Evolutionary conservation across 1,284 basidiomycete genomes (phyloP).

Genomic region (Xerocomus nothofagi): DNA sequence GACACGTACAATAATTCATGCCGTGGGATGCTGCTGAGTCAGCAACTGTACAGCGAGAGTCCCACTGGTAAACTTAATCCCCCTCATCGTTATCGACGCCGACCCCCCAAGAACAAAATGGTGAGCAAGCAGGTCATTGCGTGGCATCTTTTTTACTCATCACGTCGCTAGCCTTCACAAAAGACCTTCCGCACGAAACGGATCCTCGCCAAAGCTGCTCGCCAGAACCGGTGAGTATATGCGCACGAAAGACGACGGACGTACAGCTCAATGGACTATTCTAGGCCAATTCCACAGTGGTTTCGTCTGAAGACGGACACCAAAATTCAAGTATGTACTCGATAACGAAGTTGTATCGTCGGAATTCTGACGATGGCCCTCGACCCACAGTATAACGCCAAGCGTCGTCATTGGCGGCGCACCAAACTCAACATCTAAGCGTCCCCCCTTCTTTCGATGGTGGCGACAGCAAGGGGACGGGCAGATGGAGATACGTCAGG

Average conservation of each 20-base stretch:
- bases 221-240: constrained; percentile 86
- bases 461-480: constrained; percentile 1
- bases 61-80: constrained; percentile 30
- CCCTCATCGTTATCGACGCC: constrained; percentile 22
- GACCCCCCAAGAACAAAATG: constrained; percentile 26
- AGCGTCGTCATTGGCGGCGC: constrained; percentile 92
- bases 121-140: constrained; percentile 16
- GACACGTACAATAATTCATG: background rate
- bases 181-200: constrained; percentile 97
- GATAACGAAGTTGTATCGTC: background rate
- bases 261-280: constrained; percentile 3
- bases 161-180: constrained; percentile 80
- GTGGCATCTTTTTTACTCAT: background rate
- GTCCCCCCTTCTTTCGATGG: background rate
- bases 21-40: constrained; percentile 30
- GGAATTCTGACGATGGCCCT: background rate
- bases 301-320: constrained; percentile 96
- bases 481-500: constrained; percentile 22
- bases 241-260: background rate
- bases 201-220: constrained; percentile 93
- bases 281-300: constrained; percentile 95
- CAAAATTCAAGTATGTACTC: constrained; percentile 82
- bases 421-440: constrained; percentile 91
- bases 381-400: constrained; percentile 77
- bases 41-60: constrained; percentile 36